A percentile compares a stretch with the other conserved stretches of the same genome.
Conservation (phyloP, 148 eudicot species). For the Talinum fruticosum region DNA sequence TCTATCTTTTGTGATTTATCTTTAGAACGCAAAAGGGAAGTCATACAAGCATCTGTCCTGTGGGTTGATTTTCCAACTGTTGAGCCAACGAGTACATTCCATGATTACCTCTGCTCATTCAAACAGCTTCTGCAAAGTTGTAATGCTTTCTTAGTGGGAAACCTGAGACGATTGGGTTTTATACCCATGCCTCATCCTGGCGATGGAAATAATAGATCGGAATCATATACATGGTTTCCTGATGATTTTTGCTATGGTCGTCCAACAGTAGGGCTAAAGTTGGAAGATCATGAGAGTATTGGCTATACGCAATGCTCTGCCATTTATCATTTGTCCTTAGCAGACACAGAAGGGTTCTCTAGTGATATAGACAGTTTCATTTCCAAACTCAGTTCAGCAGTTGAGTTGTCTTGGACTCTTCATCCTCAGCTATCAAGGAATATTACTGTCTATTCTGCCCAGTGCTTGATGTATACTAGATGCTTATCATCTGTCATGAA, state of each 20-base stretch:
- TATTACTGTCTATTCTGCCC: slow-evolving; percentile 44
- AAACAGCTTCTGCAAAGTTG: slow-evolving; percentile 58
- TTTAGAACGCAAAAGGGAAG: slow-evolving; percentile 47
- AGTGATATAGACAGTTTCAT: slow-evolving; percentile 45
- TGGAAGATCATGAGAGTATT: slow-evolving; percentile 26
- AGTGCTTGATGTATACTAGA: slow-evolving; percentile 62
- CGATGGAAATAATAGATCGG: slow-evolving; percentile 35
- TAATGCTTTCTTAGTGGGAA: slow-evolving; percentile 44
- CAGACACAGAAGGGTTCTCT: slow-evolving; percentile 38
- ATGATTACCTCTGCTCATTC: slow-evolving; percentile 71
- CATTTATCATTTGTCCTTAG: slow-evolving; percentile 34
- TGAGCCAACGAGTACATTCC: slow-evolving; percentile 52
- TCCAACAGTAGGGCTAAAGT: slow-evolving; percentile 27
- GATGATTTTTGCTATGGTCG: slow-evolving; percentile 39
- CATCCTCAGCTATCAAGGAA: slow-evolving; percentile 57
- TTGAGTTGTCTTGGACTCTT: slow-evolving; percentile 65
- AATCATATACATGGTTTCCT: slow-evolving; percentile 47
- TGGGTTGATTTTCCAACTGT: slow-evolving; percentile 59
- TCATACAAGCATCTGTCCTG: slow-evolving; percentile 41
- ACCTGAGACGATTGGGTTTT: slow-evolving; percentile 41
- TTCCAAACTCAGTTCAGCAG: slow-evolving; percentile 45
- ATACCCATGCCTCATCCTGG: slow-evolving; percentile 44
- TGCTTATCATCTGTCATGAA: slow-evolving; percentile 43
- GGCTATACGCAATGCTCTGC: slow-evolving; percentile 19
- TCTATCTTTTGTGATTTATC: slow-evolving; percentile 60